phyloP scores from a whole-genome alignment of 768 basidiomycete genomes.

The Rhodosporidiobolus odoratus region DNA sequence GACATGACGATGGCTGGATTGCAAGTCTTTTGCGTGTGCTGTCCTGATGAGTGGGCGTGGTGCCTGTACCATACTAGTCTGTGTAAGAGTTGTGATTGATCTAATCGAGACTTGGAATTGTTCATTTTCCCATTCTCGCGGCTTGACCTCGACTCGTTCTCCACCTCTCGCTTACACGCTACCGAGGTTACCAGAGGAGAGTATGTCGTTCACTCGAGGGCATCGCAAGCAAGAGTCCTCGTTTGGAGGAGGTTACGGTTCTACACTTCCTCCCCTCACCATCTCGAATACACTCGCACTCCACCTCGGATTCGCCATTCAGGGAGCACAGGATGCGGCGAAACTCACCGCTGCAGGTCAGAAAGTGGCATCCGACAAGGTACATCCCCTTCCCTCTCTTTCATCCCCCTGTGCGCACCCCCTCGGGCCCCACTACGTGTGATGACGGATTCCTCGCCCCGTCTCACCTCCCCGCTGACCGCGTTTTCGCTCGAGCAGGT shows the following conservation, averaged over 20 bases:
- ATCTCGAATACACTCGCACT: constrained; percentile 18
- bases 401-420: neutral
- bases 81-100: too few relatives aligned
- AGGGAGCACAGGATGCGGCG: constrained; percentile 12
- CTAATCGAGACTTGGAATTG: too few relatives aligned
- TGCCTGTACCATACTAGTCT: too few relatives aligned
- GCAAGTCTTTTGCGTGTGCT: neutral
- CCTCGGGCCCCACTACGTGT: neutral
- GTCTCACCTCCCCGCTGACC: neutral
- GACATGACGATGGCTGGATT: constrained; percentile 14
- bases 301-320: constrained; percentile 23
- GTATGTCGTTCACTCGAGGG: neutral
- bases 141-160: too few relatives aligned
- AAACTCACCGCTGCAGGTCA: constrained; percentile 18
- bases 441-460: neutral
- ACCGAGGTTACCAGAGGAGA: too few relatives aligned
- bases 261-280: constrained; percentile 25
- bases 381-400: neutral
- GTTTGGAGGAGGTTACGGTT: constrained; percentile 5
- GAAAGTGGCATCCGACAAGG: constrained; percentile 27
- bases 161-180: too few relatives aligned
- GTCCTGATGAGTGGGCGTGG: neutral
- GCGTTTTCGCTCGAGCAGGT: neutral
- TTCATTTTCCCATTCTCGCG: neutral
- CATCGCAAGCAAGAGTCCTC: constrained; percentile 22